A percentile compares a stretch with the other conserved stretches of the same genome.
These are phyloP conservation scores for Cicer bijugum DNA, from an alignment of 306 rosid genomes.

Conservation along the genomic window DNA sequence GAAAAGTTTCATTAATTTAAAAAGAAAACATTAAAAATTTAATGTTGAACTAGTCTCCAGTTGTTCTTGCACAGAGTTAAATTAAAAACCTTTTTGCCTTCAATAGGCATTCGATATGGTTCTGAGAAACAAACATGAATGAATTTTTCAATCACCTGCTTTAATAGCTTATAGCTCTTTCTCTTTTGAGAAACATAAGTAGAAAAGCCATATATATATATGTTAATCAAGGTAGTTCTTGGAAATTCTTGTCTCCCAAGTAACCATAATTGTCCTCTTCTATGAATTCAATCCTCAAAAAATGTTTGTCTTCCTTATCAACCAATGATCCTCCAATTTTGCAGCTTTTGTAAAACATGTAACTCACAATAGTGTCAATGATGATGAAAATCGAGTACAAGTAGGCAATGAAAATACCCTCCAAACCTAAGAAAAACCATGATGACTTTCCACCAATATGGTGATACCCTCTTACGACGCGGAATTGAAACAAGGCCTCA, in stretches of 20 bases:
- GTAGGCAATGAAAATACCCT: slow-evolving; percentile 72
- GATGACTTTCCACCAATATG: slow-evolving; percentile 34
- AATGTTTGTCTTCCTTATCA: slow-evolving; percentile 41
- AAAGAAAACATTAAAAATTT: slow-evolving; percentile 22
- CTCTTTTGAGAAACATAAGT: slow-evolving; percentile 15
- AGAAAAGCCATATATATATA: slow-evolving; percentile 18
- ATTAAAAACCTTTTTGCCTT: slow-evolving; percentile 28
- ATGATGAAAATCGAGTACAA: slow-evolving; percentile 70
- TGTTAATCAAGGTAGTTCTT: slow-evolving; percentile 50
- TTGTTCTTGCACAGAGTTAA: slow-evolving; percentile 40
- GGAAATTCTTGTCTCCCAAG: slow-evolving; percentile 45
- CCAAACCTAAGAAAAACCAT: slow-evolving; percentile 50
- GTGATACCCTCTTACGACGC: slow-evolving; percentile 58
- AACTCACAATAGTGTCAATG: slow-evolving; percentile 72
- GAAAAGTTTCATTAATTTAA: slow-evolving; percentile 12
- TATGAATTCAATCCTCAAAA: slow-evolving; percentile 42
- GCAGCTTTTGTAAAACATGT: slow-evolving; percentile 70
- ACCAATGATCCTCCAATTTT: slow-evolving; percentile 42
- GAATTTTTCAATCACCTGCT: slow-evolving; percentile 27
- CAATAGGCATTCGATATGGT: slow-evolving; percentile 26
- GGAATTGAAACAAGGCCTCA: slow-evolving; percentile 80
- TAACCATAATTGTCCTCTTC: slow-evolving; percentile 47
- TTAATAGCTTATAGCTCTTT: slow-evolving; percentile 21
- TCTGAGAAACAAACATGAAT: slow-evolving; percentile 45
- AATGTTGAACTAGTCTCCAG: slow-evolving; percentile 40